Base-by-base conservation (phyloP, 2,329 filamentous ascomycete genomes). In the Waltergamsia citrina region DNA sequence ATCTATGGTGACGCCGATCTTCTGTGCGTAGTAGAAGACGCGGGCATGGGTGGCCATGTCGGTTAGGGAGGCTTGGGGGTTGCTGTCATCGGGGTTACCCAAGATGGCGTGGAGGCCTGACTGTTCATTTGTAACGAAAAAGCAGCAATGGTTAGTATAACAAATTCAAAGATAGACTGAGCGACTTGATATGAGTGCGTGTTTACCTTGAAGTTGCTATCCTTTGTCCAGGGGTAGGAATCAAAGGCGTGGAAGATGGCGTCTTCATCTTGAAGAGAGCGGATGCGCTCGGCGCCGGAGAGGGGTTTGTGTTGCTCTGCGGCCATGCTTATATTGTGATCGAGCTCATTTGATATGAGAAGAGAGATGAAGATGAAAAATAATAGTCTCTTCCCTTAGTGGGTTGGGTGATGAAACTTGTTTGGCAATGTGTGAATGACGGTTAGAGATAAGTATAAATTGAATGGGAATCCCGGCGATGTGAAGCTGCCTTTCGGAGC, bases 11-110 rank as follows among this genome's bases (percentile, higher is more conserved):
- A 66, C 59, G 38, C 61, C 62, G 32, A 67, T 59, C 14, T 60
- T 56, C 41, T 62, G 65, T 28, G 64, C 56, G 51, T 77, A 81
- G 58, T 82, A 85, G 59, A 81, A 84, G 53, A 63, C 54, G 52
- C 80, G 77, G 39, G 81, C 80, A 43, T 79, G 73, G 36, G 78
- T 62, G 20, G 74, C 74, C 40, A 84, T 78, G 66, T 47, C 69
- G 49, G 35, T 65, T 47, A 57, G 74, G 57, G 50, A 74, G 56
- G 42, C 73, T 56, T 46, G 70, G 52, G 53, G 49, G 42, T 53
- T 57, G 25, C 35, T 42, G 11, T 51, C 48, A 38, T 46, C 50
- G 32, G 69, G 67, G 36, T 69, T 66, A 40, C 76, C 75, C 31
- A 83, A 63, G 42, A 83, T 82, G 38, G 78, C 75, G 40, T 63